Evolutionary conservation across 1,284 basidiomycete species (phyloP).

Genomic region (Ganoderma meredithae): DNA sequence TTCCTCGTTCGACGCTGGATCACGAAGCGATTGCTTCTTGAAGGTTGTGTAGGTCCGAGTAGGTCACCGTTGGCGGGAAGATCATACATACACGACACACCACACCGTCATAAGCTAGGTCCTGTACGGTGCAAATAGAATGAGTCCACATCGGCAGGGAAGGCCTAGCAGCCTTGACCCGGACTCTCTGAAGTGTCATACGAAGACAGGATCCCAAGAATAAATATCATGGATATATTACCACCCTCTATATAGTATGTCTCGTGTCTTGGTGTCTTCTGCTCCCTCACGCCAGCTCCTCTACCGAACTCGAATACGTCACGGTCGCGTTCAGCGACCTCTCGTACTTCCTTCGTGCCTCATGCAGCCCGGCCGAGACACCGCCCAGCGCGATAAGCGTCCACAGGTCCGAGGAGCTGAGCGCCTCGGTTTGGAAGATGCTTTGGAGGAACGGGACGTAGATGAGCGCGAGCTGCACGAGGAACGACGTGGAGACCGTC

Average conservation of each 20-base stretch:
- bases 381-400: conserved; percentile 78
- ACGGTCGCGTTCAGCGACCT: conserved; percentile 51
- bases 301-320: conserved; percentile 45
- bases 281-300: conserved; percentile 51
- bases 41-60: too few relatives aligned
- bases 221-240: conserved; percentile 20
- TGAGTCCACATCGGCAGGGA: background rate
- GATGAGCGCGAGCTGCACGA: conserved; percentile 86
- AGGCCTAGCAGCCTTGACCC: too few relatives aligned
- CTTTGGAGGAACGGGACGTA: conserved; percentile 92
- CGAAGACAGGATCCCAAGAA: background rate
- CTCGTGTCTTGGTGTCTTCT: background rate
- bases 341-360: conserved; percentile 84
- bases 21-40: too few relatives aligned
- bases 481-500: conserved; percentile 86
- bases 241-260: conserved; percentile 22
- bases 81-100: too few relatives aligned
- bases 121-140: too few relatives aligned
- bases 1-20: too few relatives aligned
- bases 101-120: too few relatives aligned
- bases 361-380: conserved; percentile 79
- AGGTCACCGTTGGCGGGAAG: too few relatives aligned
- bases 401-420: conserved; percentile 73
- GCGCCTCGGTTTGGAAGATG: conserved; percentile 92
- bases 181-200: too few relatives aligned